A percentile compares a stretch with the other conserved stretches of the same genome.
These are phyloP conservation scores for Odontarrhena argentea DNA, from an alignment of 345 rosid species.

Conservation along the genomic window DNA sequence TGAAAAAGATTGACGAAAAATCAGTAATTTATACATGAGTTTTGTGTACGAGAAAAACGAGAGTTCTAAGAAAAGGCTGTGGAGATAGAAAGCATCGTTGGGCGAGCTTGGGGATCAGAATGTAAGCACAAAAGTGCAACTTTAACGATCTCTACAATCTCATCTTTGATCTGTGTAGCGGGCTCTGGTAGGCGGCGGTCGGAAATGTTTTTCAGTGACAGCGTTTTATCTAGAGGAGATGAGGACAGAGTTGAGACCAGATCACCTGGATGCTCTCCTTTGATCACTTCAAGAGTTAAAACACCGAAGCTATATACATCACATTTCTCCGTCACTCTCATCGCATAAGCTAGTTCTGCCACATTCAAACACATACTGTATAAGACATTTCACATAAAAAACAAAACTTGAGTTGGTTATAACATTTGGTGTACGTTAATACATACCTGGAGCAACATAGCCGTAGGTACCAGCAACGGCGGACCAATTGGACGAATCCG, in stretches of 20 bases:
- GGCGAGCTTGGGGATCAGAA: conserved; percentile 41
- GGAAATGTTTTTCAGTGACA: conserved; percentile 1
- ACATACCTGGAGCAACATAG: conserved; percentile 55
- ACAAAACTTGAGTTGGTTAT: too few species aligned
- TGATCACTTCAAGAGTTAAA: conserved; percentile 44
- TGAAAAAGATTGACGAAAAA: too few species aligned
- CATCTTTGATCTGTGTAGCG: background rate
- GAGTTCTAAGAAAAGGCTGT: conserved; percentile 28
- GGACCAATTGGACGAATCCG: conserved; percentile 46
- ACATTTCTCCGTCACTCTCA: conserved; percentile 46
- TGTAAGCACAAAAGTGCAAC: conserved; percentile 37
- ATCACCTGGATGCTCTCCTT: conserved; percentile 47
- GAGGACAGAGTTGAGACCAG: conserved; percentile 33
- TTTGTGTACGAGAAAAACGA: background rate
- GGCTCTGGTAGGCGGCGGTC: conserved; percentile 32
- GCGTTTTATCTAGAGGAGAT: background rate
- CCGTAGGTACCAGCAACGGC: conserved; percentile 55
- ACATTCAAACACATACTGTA: background rate
- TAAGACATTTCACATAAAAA: too few species aligned
- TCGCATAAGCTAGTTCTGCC: conserved; percentile 51
- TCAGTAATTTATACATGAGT: too few species aligned
- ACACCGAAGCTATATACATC: conserved; percentile 53
- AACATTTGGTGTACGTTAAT: background rate
- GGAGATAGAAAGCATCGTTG: conserved; percentile 44
- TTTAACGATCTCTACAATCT: conserved; percentile 15